Evolutionary conservation across 139 green algal genomes (phyloP), one percentile per base, ranked within the genome.

Genomic region (Micractinium sp.): DNA sequence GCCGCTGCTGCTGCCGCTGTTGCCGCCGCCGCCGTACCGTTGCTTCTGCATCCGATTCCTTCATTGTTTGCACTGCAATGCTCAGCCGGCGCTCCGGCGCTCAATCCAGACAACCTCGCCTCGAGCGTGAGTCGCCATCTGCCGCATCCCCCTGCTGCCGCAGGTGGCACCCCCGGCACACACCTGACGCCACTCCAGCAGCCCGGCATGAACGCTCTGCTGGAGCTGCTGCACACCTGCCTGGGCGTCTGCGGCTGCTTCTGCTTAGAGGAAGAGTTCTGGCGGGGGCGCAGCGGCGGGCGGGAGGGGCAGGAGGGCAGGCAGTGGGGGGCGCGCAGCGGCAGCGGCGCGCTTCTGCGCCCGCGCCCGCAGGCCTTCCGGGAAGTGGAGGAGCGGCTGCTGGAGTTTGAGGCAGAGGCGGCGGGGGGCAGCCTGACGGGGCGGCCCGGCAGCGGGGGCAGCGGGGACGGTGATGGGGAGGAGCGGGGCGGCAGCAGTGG

Each of bases 191-290:
- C 38, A 61, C 27, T 35, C 9, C 5, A 20, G 3, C 22, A n/a
- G n/a, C 20, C 31, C n/a, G 5, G 3, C 41, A 84, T 84, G 78
- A 36, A 39, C 31, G 31, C 47, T 3, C 14, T 84, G n/a, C 27
- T 35, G 2, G 78, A 84, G 41, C 41, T 67, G 47, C 78, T 84
- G 41, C 78, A 84, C 78, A 84, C 78, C 29, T 66, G 41, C 41
- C 78, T 84, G 27, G 29, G 41, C 38, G n/a, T 84, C 15, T 63
- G 56, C 41, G 78, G 78, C 78, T 84, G 78, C 78, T 63, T 63
- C 14, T 84, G 78, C 78, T 29, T 84, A 27, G 78, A 84, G 1
- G 78, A 84, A 14, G 78, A 84, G 78, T 84, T 84, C 16, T 84
- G 78, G 78, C 29, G 29, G 41, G 56, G 41, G 20, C 78, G 78